phyloP scores from a whole-genome alignment of 2,329 filamentous ascomycete genomes.

The Hymenoscyphus fraxineus region DNA sequence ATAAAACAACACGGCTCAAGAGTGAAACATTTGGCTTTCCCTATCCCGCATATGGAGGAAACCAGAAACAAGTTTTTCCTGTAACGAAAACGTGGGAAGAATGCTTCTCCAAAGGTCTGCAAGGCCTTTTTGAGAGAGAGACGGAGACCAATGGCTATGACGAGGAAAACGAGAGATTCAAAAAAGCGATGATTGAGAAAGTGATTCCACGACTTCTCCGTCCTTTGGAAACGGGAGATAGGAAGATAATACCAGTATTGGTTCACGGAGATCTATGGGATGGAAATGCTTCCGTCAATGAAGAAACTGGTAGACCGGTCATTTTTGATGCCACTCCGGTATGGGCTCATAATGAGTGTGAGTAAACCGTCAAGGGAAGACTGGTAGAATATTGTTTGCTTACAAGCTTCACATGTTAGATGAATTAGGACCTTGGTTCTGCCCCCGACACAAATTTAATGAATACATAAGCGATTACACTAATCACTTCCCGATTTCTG shows the following conservation, averaged over 20 bases:
- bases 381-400: neutral
- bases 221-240: neutral
- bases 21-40: neutral
- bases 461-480: neutral
- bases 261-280: neutral
- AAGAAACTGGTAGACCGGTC: neutral
- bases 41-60: neutral
- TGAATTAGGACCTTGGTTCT: neutral
- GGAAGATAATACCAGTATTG: neutral
- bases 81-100: neutral
- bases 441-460: neutral
- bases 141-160: neutral
- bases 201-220: neutral
- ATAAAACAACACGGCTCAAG: too few species aligned
- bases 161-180: neutral
- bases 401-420: neutral
- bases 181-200: neutral
- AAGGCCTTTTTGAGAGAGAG: neutral
- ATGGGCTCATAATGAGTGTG: neutral
- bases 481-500: neutral
- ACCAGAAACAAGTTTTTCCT: neutral
- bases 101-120: neutral
- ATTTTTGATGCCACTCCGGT: neutral
- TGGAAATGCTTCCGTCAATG: neutral
- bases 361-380: neutral